Evolutionary conservation across 345 rosid species (phyloP), one percentile per base, ranked within the genome.

Genomic region (Raphanus raphanistrum): DNA sequence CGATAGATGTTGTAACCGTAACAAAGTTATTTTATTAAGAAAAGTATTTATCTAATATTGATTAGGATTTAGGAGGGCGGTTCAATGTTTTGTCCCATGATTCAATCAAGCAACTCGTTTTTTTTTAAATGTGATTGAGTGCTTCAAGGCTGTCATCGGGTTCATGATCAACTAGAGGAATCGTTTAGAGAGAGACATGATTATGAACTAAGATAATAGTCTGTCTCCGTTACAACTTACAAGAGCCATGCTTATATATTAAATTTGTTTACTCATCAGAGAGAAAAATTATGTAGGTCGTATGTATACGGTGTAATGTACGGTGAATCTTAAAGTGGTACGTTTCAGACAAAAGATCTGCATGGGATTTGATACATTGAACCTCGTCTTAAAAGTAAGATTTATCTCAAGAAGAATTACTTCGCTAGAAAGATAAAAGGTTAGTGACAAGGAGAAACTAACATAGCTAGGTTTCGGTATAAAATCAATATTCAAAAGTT

Each of bases 271-370:
- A 78, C 32, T 54, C 2, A 57, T 54, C 2, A 57, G 52, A 31
- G 13, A 1, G 50, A 61, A 2, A 1, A 36, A 36, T 71, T 36
- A 64, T 32, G 55, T 8, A n/a, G 35, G 64, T n/a, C 3, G 66
- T 63, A 63, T 29, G 16, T 61, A 50, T 61, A 1, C 26, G 13
- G n/a, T 26, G 11, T 16, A 28, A 38, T 60, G 76, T 72, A 62
- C 69, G 76, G 76, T 41, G 27, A 62, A 72, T 72, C 76, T 62
- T 72, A 59, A 5, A 58, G 68, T 66, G 38, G 77, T 72, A 78
- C 72, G 55, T 65, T 72, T 32, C 63, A 66, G 63, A 72, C 68
- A 78, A 43, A 59, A 78, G 73, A 78, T 78, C 73, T 72, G 50
- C 32, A 59, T 66, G 21, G 57, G 61, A 31, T 78, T 72, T 33